Conservation (phyloP, 148 eudicot genomes). For the Rhododendron kiyosumense region DNA sequence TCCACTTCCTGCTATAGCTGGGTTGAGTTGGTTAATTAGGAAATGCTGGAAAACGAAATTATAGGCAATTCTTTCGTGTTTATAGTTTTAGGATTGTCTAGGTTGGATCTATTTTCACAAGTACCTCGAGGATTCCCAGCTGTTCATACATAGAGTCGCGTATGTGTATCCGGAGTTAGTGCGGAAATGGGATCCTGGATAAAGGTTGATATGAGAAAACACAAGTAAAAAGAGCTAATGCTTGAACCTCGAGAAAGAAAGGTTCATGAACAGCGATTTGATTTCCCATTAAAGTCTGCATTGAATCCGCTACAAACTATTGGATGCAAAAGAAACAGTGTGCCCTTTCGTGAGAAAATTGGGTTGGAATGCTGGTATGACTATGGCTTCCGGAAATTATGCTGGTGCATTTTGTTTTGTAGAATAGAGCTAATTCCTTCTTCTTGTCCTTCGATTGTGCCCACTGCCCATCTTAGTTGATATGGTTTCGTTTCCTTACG, state of each 20-base stretch:
- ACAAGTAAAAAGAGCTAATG: background rate
- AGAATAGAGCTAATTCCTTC: background rate
- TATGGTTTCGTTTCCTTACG: background rate
- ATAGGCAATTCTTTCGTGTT: background rate
- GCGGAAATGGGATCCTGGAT: background rate
- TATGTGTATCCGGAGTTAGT: background rate
- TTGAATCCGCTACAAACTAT: background rate
- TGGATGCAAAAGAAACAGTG: background rate
- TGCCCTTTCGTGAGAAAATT: background rate
- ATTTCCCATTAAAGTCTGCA: slow-evolving; percentile 5
- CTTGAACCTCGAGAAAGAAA: slow-evolving; percentile 13
- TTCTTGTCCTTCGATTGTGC: background rate
- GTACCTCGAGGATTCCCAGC: background rate
- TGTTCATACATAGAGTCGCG: background rate
- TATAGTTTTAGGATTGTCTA: background rate
- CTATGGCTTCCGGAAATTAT: background rate
- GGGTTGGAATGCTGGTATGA: background rate
- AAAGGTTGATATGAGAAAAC: too few species aligned
- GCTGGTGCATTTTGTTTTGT: background rate
- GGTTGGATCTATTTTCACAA: background rate
- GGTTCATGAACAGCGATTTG: slow-evolving; percentile 1
- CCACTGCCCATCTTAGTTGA: background rate
- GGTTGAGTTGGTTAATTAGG: background rate
- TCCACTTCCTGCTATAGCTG: too few species aligned
- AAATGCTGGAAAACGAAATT: background rate